Percentiles rank a stretch among this genome's conserved stretches.
phyloP scores from a whole-genome alignment of 2,329 filamentous ascomycete genomes.

The Trichoderma hamatum region DNA sequence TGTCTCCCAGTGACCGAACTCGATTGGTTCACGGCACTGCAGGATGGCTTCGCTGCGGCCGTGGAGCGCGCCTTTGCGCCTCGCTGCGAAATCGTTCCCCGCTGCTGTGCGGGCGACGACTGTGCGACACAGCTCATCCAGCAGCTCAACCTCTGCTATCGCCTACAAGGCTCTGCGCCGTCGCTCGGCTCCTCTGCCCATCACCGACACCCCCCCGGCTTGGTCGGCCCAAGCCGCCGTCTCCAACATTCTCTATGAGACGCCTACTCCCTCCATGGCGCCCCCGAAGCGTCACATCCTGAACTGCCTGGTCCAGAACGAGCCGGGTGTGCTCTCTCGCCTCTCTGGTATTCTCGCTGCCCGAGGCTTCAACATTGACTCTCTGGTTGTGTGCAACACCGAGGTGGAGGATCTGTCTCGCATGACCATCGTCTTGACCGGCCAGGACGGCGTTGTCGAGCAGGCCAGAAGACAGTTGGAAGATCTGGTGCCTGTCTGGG shows the following conservation, averaged over 20 bases:
- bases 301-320: conserved; percentile 98
- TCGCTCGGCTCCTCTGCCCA: conserved; percentile 82
- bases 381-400: conserved; percentile 94
- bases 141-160: conserved; percentile 85
- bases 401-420: conserved; percentile 95
- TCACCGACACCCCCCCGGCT: conserved; percentile 72
- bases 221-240: conserved; percentile 94
- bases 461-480: conserved; percentile 94
- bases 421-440: conserved; percentile 97
- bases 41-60: conserved; percentile 53
- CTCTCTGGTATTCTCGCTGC: conserved; percentile 96
- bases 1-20: neutral
- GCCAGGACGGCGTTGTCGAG: conserved; percentile 95
- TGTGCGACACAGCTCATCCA: conserved; percentile 48
- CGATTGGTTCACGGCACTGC: conserved; percentile 19
- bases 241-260: conserved; percentile 98
- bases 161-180: conserved; percentile 97
- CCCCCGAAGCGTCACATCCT: conserved; percentile 94
- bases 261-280: conserved; percentile 77
- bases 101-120: conserved; percentile 30
- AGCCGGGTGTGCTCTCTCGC: conserved; percentile 94
- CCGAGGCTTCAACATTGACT: conserved; percentile 98
- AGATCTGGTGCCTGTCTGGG: conserved; percentile 97
- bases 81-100: conserved; percentile 37
- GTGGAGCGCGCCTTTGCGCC: conserved; percentile 46